phyloP scores from a whole-genome alignment of 2,329 filamentous ascomycete genomes.

The Talaromyces sp. region DNA sequence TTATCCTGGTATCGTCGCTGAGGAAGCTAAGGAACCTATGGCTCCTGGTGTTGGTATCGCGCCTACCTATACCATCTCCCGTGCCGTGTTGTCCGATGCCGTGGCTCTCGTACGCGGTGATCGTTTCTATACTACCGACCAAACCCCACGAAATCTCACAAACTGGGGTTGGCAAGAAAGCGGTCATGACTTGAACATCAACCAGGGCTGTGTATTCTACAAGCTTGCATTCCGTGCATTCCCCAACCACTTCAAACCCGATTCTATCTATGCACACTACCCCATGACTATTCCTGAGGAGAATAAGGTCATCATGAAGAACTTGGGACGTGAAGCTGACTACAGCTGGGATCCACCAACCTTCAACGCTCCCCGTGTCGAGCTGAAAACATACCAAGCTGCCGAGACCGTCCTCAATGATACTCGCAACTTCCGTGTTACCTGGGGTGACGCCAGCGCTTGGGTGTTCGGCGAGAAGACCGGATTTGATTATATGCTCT shows the following conservation, averaged over 20 bases:
- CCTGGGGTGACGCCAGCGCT: conserved; percentile 63
- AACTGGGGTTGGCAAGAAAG: conserved; percentile 81
- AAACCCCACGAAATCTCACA: conserved; percentile 68
- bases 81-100: conserved; percentile 43
- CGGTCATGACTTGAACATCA: conserved; percentile 67
- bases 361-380: conserved; percentile 49
- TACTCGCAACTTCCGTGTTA: conserved; percentile 59
- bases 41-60: conserved; percentile 38
- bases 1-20: conserved; percentile 61
- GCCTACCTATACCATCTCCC: conserved; percentile 38
- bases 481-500: conserved; percentile 56
- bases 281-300: conserved; percentile 68
- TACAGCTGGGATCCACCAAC: conserved; percentile 67
- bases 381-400: conserved; percentile 59
- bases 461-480: conserved; percentile 57
- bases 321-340: conserved; percentile 62
- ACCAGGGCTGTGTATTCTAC: conserved; percentile 81
- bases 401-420: conserved; percentile 62
- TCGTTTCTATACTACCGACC: conserved; percentile 75
- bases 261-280: conserved; percentile 79
- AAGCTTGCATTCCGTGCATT: conserved; percentile 78
- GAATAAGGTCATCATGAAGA: conserved; percentile 66
- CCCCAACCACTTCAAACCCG: conserved; percentile 71
- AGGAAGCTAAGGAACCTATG: conserved; percentile 38
- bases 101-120: conserved; percentile 56